These are phyloP conservation scores for Kokia cookei DNA, from an alignment of 441 rosid species.

Conservation along the genomic window DNA sequence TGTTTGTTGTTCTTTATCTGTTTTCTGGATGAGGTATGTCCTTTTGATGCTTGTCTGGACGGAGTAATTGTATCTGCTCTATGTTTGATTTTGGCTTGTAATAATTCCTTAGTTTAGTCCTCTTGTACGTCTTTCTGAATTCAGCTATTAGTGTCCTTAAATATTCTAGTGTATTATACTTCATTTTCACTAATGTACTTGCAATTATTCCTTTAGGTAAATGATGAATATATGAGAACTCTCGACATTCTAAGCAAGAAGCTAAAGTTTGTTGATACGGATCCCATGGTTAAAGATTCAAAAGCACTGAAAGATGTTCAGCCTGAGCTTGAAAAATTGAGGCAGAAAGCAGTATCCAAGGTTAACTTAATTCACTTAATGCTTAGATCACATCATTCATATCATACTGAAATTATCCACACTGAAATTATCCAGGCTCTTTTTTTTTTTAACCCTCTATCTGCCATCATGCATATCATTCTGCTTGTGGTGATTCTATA, in stretches of 20 bases:
- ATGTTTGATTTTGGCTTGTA: background rate
- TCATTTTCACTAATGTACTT: slow-evolving; percentile 15
- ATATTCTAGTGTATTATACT: background rate
- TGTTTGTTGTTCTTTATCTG: background rate
- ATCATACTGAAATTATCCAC: background rate
- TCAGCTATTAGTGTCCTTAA: background rate
- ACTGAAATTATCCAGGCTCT: background rate
- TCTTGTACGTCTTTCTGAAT: background rate
- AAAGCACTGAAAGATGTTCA: slow-evolving; percentile 95
- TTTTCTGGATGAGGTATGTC: background rate
- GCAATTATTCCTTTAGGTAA: slow-evolving; percentile 52
- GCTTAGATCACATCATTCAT: slow-evolving; percentile 5
- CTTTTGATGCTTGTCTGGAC: background rate
- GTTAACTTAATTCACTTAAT: slow-evolving; percentile 32
- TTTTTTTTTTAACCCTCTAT: background rate
- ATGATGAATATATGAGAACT: slow-evolving; percentile 88
- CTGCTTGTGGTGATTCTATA: background rate
- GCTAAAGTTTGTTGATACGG: slow-evolving; percentile 79
- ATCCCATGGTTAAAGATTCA: slow-evolving; percentile 73
- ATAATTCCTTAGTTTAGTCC: background rate
- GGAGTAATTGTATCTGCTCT: background rate
- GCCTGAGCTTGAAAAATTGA: slow-evolving; percentile 96
- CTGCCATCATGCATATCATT: background rate
- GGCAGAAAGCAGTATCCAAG: slow-evolving; percentile 97
- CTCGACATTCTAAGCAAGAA: slow-evolving; percentile 93